A percentile compares a stretch with the other conserved stretches of the same genome.
These are phyloP conservation scores for Dactylonectria macrodidyma DNA, from an alignment of 2,329 filamentous ascomycete genomes.

Conservation along the genomic window DNA sequence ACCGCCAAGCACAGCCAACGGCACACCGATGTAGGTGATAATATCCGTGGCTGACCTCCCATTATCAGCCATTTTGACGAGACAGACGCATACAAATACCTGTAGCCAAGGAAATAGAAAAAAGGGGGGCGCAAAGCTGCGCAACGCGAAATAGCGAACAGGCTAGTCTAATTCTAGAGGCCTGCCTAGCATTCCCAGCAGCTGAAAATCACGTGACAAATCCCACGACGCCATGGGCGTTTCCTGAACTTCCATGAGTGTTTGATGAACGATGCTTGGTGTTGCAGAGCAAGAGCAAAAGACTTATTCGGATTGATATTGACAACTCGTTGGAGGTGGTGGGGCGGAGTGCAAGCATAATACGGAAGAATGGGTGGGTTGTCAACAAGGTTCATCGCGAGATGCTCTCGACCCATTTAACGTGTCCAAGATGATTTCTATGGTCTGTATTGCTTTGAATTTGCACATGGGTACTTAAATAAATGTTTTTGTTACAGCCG, in stretches of 20 bases:
- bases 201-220: neutral
- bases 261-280: neutral
- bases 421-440: too few species aligned
- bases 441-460: too few species aligned
- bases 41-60: slow-evolving; percentile 60
- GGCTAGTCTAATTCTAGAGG: neutral
- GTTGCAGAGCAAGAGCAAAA: neutral
- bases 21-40: slow-evolving; percentile 71
- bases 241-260: neutral
- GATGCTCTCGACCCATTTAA: too few species aligned
- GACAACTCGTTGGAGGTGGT: neutral
- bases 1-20: slow-evolving; percentile 69
- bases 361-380: neutral
- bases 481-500: too few species aligned
- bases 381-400: too few species aligned
- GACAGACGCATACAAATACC: neutral
- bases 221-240: neutral
- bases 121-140: slow-evolving; percentile 12
- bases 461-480: too few species aligned
- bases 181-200: neutral
- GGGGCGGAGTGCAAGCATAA: neutral
- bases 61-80: slow-evolving; percentile 50
- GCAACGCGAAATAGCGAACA: neutral
- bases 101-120: neutral
- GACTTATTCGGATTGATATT: neutral